Percentiles rank a stretch among this genome's conserved stretches.
Evolutionary conservation across 2,329 filamentous ascomycete genomes (phyloP).

Genomic region (Zalaria obscura): DNA sequence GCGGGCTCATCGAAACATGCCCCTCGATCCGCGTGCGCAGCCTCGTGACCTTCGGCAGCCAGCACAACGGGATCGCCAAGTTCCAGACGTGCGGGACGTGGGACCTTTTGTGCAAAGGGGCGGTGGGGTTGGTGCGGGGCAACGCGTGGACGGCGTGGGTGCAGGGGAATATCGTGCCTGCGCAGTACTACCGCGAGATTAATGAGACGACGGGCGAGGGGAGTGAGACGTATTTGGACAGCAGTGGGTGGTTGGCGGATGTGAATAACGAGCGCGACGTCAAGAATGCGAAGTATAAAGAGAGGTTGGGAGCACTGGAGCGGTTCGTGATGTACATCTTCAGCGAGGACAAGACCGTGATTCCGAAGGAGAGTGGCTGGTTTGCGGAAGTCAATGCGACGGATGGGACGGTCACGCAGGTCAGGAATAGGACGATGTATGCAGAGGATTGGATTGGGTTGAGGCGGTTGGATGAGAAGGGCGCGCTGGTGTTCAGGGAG

Average conservation of each 20-base stretch:
- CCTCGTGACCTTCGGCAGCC: conserved; percentile 77
- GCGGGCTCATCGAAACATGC: conserved; percentile 79
- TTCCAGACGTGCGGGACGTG: conserved; percentile 58
- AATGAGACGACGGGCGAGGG: conserved; percentile 40
- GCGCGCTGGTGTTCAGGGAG: conserved; percentile 60
- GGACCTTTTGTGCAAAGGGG: conserved; percentile 71
- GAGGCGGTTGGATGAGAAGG: conserved; percentile 62
- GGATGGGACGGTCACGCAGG: conserved; percentile 42
- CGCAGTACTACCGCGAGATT: conserved; percentile 80
- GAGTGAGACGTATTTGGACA: conserved; percentile 53
- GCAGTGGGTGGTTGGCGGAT: conserved; percentile 83
- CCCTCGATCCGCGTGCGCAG: conserved; percentile 69
- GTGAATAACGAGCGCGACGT: conserved; percentile 78
- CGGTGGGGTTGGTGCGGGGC: conserved; percentile 60
- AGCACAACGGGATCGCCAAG: conserved; percentile 81
- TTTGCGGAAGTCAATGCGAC: conserved; percentile 75
- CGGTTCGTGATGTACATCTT: conserved; percentile 87
- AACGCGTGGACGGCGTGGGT: conserved; percentile 72
- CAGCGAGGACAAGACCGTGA: conserved; percentile 67
- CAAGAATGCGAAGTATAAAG: conserved; percentile 68
- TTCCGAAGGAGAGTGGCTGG: conserved; percentile 84
- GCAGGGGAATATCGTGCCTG: conserved; percentile 70
- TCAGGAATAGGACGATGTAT: conserved; percentile 62
- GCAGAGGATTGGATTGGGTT: conserved; percentile 89
- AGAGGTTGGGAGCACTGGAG: conserved; percentile 53